Percentiles rank a stretch among this genome's conserved stretches.
Evolutionary conservation across 2,329 filamentous ascomycete species (phyloP).

Genomic region (Talaromyces pinophilus): DNA sequence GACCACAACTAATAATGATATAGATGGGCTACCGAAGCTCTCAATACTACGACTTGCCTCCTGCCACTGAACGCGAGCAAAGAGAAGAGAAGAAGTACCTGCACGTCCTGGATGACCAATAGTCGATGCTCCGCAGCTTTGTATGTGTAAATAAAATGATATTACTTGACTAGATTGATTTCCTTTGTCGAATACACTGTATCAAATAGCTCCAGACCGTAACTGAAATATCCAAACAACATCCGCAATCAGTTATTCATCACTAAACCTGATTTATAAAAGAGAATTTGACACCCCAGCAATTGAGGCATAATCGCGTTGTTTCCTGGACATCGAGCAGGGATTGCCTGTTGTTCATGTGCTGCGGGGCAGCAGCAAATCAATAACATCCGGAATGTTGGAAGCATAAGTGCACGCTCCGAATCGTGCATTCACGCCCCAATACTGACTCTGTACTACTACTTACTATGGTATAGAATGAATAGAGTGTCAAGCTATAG

Average conservation of each 20-base stretch:
- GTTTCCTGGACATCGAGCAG: background rate
- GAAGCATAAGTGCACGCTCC: background rate
- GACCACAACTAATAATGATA: constrained; percentile 26
- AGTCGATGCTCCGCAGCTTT: constrained; percentile 33
- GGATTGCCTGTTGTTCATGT: background rate
- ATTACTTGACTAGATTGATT: constrained; percentile 24
- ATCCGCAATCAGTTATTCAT: background rate
- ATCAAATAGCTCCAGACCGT: background rate
- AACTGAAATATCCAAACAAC: background rate
- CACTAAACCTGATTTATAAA: background rate
- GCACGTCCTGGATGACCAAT: constrained; percentile 88
- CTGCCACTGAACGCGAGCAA: constrained; percentile 92
- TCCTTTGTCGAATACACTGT: constrained; percentile 23
- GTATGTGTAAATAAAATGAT: constrained; percentile 25
- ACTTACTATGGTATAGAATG: too few species aligned
- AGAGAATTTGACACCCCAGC: background rate
- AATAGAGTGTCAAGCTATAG: too few species aligned
- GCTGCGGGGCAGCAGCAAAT: constrained; percentile 3
- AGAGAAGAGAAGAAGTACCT: constrained; percentile 94
- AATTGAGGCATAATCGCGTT: background rate
- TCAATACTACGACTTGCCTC: constrained; percentile 88
- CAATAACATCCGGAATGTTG: background rate
- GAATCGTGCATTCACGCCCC: background rate
- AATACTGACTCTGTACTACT: too few species aligned
- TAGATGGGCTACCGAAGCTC: constrained; percentile 89